Evolutionary conservation across 75 land plant genomes (phyloP), one percentile per base, ranked within the genome.

Genomic region (Cupressus sempervirens): DNA sequence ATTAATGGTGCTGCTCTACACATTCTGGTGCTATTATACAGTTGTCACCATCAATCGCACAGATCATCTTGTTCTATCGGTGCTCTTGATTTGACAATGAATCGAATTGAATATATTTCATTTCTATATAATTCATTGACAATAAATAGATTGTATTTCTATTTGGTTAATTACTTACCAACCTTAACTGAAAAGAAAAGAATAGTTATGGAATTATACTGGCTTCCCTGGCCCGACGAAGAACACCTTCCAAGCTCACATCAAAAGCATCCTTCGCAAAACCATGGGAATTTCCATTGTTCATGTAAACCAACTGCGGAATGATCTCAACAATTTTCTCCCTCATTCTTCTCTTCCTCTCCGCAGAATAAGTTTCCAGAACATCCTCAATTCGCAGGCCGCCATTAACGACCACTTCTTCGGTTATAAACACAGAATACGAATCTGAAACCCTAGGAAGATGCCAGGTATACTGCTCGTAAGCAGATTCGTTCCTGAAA

Each of bases 401-500:
- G 6, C 81, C 88, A 9, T 23, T 2, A 53, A 52, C 76, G 20
- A 88, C 26, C 2, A n/a, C 40, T 3, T 83, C 65, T 50, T 86
- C 86, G 2, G 84, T 13, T 26, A 89, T 81, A 56, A 84, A 88
- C 16, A 88, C 90, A 13, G 90, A 89, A 75, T 85, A 89, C 34
- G 87, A 29, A 15, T 54, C 41, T 6, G 58, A 54, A 35, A 85
- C 84, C 20, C 32, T 13, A 5, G 90, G 90, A 50, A 89, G 86
- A 75, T 89, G 90, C 90, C 90, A 89, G 7, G 90, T 90, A 13
- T 89, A 89, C 73, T 89, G 90, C 53, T 85, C 40, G 20, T 89
- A 89, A 3, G 90, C 90, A 1, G 90, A 88, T n/a, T 36, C 81
- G 18, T 83, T 90, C 62, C 84, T 56, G 77, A 88, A 89, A 32